Evolutionary conservation across 139 green algal genomes (phyloP), one percentile per base, ranked within the genome.

Genomic region (Auxenochlorella protothecoides): DNA sequence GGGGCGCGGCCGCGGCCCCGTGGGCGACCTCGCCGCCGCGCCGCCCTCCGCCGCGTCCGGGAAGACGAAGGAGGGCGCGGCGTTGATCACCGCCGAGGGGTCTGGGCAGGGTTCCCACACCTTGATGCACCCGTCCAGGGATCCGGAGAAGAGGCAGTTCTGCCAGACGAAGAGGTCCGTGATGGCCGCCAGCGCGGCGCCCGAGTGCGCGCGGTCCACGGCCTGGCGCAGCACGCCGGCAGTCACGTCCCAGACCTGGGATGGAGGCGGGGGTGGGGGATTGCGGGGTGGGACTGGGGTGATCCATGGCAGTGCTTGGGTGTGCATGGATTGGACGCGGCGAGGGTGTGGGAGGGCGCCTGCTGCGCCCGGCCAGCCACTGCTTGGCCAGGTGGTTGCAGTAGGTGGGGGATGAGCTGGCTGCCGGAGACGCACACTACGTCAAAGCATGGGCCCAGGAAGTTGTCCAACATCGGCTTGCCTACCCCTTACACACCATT

Each of bases 181-280:
- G 68, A 93, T 83, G 59, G 83, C 73, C 9, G 78, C 73, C 6
- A 74, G 57, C 11, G 59, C 44, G 15, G 13, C 72, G 44, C 80
- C 65, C 15, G 66, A 68, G 67, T 90, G 85, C 63, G 82, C 83
- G 5, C 67, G 72, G 6, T 77, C 63, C 2, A 92, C 51, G 8
- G 73, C 86, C 73, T 93, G 88, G 14, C 79, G 70, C 13, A 74
- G 76, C 57, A 74, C 54, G 51, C 85, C 87, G 6, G 65, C 70
- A 27, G 69, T 57, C 55, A 93, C 71, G 69, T 92, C 85, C 88
- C 88, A 93, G 9, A 91, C 81, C 86, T 91, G 82, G n/a, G 8
- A 56, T 7, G 57, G 10, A 73, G 51, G 13, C 11, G 51, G 51
- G 59, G 16, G 55, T 54, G 69, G 12, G 44, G 5, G 16, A 60